Evolutionary conservation across 2,329 filamentous ascomycete genomes (phyloP).

Genomic region (Paecilomyces sp.): DNA sequence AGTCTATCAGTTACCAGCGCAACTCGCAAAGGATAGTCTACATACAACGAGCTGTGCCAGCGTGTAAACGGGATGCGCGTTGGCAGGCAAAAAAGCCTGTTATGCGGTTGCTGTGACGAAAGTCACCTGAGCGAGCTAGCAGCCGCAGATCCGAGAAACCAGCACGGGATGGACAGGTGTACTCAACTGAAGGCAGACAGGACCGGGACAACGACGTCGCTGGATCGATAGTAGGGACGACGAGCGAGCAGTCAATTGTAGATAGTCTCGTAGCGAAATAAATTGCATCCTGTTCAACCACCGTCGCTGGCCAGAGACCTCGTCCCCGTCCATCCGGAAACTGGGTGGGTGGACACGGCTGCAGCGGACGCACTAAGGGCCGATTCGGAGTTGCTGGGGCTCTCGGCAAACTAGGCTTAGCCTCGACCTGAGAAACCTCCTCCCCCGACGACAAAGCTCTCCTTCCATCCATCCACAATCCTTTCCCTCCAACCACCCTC

Average conservation of each 20-base stretch:
- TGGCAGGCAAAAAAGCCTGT: not conserved
- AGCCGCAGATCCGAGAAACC: constrained; percentile 30
- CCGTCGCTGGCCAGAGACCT: not conserved
- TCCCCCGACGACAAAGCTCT: constrained; percentile 36
- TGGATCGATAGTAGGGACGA: not conserved
- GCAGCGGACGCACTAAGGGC: constrained; percentile 23
- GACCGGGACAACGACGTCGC: not conserved
- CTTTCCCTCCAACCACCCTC: constrained; percentile 30
- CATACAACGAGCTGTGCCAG: not conserved
- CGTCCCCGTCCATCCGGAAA: not conserved
- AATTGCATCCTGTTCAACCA: not conserved
- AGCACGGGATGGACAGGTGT: not conserved
- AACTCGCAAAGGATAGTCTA: not conserved
- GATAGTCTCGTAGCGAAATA: not conserved
- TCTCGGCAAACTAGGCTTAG: constrained; percentile 35
- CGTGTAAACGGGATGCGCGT: not conserved
- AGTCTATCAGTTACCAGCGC: not conserved
- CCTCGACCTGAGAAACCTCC: constrained; percentile 32
- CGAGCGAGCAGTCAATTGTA: not conserved
- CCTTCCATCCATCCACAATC: constrained; percentile 37
- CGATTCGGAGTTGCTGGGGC: constrained; percentile 29
- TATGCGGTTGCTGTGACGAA: constrained; percentile 26
- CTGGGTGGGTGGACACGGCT: not conserved
- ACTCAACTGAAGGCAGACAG: constrained; percentile 12
- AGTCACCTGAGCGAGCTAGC: constrained; percentile 27